phyloP scores from a whole-genome alignment of 2,329 filamentous ascomycete genomes.

The Xylariales sp. region DNA sequence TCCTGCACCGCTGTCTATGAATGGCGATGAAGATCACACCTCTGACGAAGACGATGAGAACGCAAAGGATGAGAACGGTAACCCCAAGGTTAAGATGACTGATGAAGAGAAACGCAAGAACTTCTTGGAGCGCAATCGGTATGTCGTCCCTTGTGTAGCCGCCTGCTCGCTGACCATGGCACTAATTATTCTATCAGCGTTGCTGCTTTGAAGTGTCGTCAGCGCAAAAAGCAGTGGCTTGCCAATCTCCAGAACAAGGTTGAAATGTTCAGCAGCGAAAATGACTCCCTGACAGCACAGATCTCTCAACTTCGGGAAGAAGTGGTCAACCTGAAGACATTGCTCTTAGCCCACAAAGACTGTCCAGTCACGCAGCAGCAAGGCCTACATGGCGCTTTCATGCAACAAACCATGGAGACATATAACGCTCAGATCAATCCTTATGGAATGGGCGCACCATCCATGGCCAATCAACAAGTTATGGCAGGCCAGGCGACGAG shows the following conservation, averaged over 20 bases:
- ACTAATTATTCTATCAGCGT: slow-evolving; percentile 55
- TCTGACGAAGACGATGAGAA: slow-evolving; percentile 47
- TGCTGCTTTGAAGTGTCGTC: slow-evolving; percentile 91
- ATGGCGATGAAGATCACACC: slow-evolving; percentile 40
- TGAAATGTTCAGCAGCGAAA: slow-evolving; percentile 86
- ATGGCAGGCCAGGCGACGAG: slow-evolving; percentile 44
- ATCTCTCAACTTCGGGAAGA: slow-evolving; percentile 85
- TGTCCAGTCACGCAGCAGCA: slow-evolving; percentile 90
- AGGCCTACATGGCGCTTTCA: slow-evolving; percentile 56
- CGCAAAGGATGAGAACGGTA: slow-evolving; percentile 51
- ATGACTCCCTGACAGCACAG: slow-evolving; percentile 78
- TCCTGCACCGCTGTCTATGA: slow-evolving; percentile 17
- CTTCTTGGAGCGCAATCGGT: slow-evolving; percentile 95
- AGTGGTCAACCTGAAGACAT: slow-evolving; percentile 88
- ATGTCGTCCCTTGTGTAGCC: slow-evolving; percentile 30
- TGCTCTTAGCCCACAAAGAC: slow-evolving; percentile 91
- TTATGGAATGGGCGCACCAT: slow-evolving; percentile 49
- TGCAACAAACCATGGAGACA: slow-evolving; percentile 52
- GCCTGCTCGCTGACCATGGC: background rate
- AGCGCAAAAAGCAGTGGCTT: slow-evolving; percentile 98
- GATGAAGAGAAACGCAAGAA: slow-evolving; percentile 99
- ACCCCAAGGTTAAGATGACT: slow-evolving; percentile 78
- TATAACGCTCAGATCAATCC: slow-evolving; percentile 54
- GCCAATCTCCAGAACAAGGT: slow-evolving; percentile 92
- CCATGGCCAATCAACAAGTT: slow-evolving; percentile 48